Percentiles rank a stretch among this genome's conserved stretches.
Conservation (phyloP, 257 asterid genomes). For the Anisodus tanguticus region DNA sequence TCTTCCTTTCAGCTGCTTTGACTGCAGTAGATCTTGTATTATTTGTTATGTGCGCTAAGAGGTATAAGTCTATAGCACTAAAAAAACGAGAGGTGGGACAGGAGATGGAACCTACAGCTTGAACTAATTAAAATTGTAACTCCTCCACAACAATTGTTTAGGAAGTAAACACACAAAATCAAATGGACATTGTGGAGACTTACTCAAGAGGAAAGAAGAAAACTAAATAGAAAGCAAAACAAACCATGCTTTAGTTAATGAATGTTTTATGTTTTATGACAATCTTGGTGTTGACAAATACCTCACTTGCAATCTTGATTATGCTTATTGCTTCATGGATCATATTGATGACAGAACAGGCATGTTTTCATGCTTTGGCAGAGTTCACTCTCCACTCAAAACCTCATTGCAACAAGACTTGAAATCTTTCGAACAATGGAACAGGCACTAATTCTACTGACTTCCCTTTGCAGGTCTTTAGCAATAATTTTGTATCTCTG, state of each 20-base stretch:
- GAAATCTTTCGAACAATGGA: neutral
- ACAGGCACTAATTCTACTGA: neutral
- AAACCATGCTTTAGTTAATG: conserved; percentile 18
- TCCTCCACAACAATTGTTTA: conserved; percentile 6
- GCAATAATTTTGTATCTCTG: neutral
- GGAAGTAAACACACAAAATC: conserved; percentile 22
- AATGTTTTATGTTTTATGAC: conserved; percentile 7
- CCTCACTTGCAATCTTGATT: neutral
- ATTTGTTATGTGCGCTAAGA: conserved; percentile 64
- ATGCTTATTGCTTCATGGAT: neutral
- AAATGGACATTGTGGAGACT: conserved; percentile 25
- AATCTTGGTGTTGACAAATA: conserved; percentile 16
- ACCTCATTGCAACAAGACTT: neutral
- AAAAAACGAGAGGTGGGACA: conserved; percentile 53
- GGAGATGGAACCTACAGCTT: conserved; percentile 24
- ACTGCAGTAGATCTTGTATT: conserved; percentile 61
- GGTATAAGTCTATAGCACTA: conserved; percentile 56
- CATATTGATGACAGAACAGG: neutral
- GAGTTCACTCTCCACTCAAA: neutral
- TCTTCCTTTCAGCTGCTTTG: conserved; percentile 74
- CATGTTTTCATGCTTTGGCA: neutral
- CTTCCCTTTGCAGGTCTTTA: neutral
- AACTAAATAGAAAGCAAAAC: neutral
- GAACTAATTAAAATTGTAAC: conserved; percentile 19
- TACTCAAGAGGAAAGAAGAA: conserved; percentile 21